These are phyloP conservation scores for Pseudocercospora vitis DNA, from an alignment of 2,329 filamentous ascomycete genomes.

Conservation along the genomic window DNA sequence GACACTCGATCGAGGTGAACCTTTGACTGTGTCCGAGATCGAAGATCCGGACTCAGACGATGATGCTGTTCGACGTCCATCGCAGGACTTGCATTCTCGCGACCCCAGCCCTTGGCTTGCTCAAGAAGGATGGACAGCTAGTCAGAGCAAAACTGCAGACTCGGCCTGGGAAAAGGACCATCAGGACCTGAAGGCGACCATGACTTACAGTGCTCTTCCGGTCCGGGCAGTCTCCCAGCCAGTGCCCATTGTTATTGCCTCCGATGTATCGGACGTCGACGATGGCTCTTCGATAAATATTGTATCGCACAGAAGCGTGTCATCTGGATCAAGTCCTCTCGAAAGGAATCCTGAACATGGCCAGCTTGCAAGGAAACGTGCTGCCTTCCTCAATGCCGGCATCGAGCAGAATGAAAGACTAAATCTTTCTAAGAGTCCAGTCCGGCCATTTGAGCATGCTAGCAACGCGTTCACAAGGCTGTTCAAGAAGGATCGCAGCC, in stretches of 20 bases:
- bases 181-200: background rate
- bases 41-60: constrained; percentile 19
- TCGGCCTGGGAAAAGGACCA: background rate
- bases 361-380: constrained; percentile 31
- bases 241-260: background rate
- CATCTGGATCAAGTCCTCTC: constrained; percentile 1
- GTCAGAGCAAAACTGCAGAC: background rate
- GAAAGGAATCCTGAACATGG: background rate
- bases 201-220: background rate
- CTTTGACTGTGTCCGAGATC: constrained; percentile 11
- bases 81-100: constrained; percentile 12
- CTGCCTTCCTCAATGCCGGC: constrained; percentile 31
- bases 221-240: constrained; percentile 1
- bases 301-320: background rate
- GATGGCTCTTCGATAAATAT: background rate
- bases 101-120: constrained; percentile 4
- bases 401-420: constrained; percentile 34
- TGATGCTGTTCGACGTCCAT: constrained; percentile 17
- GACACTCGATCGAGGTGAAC: background rate
- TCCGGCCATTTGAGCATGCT: constrained; percentile 42
- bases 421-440: constrained; percentile 37
- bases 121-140: background rate
- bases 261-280: background rate
- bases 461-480: constrained; percentile 41
- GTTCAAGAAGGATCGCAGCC: constrained; percentile 35